These are phyloP conservation scores for Phytophthora sp. DNA, from an alignment of 352 stramenopile species.

Conservation along the genomic window DNA sequence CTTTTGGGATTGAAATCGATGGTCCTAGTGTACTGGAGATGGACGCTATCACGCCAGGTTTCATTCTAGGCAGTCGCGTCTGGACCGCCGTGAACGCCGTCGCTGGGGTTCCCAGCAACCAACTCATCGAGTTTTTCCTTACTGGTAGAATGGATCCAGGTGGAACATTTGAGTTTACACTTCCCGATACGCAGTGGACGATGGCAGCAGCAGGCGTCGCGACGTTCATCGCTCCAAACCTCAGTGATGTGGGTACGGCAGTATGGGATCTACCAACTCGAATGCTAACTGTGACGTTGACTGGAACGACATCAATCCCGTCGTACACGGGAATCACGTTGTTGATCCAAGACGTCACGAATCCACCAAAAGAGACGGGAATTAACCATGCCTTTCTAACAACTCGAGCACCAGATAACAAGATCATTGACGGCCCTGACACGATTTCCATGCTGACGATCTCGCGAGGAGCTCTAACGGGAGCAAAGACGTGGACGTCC, in stretches of 20 bases:
- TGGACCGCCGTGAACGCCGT: conserved; percentile 50
- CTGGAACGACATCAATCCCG: conserved; percentile 25
- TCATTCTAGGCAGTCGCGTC: conserved; percentile 51
- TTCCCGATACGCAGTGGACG: conserved; percentile 54
- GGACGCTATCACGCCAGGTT: conserved; percentile 49
- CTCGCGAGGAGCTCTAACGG: conserved; percentile 39
- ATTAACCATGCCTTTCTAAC: conserved; percentile 48
- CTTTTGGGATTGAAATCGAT: conserved; percentile 51
- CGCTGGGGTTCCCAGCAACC: conserved; percentile 55
- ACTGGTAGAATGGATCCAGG: conserved; percentile 47
- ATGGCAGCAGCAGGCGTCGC: conserved; percentile 32
- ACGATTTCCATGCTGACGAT: conserved; percentile 53
- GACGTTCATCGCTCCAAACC: conserved; percentile 42
- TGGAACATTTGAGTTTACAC: conserved; percentile 47
- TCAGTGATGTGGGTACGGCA: conserved; percentile 36
- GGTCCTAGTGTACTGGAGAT: conserved; percentile 49
- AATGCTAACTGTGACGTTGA: conserved; percentile 46
- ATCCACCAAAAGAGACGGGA: conserved; percentile 60
- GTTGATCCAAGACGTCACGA: conserved; percentile 44
- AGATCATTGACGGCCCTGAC: conserved; percentile 56
- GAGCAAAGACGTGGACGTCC: conserved; percentile 44
- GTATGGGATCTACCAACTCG: conserved; percentile 42
- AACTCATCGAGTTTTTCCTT: conserved; percentile 54
- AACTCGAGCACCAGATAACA: conserved; percentile 42
- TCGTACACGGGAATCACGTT: conserved; percentile 43